phyloP scores from a whole-genome alignment of 192 early-diverging fungal species.

The Coemansia sp. region DNA sequence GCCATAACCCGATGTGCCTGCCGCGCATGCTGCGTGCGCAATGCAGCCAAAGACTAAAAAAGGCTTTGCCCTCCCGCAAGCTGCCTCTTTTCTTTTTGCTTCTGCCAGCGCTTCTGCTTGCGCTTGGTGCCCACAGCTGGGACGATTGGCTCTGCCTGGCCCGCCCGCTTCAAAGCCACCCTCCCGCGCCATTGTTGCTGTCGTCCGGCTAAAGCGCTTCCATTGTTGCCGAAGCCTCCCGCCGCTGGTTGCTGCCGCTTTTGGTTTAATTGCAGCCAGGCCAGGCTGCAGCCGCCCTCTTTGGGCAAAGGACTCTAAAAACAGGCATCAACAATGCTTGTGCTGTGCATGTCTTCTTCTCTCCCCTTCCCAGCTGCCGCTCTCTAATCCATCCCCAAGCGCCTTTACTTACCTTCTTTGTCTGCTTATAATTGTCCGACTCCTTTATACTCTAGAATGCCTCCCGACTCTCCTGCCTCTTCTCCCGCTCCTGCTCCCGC shows the following conservation, averaged over 20 bases:
- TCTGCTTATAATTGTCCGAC: constrained; percentile 3
- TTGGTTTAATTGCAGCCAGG: constrained; percentile 22
- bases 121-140: not conserved
- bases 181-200: constrained; percentile 8
- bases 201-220: constrained; percentile 23
- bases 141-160: not conserved
- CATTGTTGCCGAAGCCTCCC: constrained; percentile 10
- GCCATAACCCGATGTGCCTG: constrained; percentile 43
- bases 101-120: not conserved
- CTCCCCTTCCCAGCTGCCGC: too few relatives aligned
- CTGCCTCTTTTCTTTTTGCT: not conserved
- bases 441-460: constrained; percentile 6
- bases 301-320: not conserved
- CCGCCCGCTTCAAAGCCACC: constrained; percentile 21
- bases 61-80: constrained; percentile 8
- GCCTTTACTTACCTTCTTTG: not conserved
- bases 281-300: not conserved
- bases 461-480: constrained; percentile 4
- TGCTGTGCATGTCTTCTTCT: not conserved
- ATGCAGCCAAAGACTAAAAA: constrained; percentile 33
- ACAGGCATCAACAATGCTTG: not conserved
- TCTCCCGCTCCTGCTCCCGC: not conserved
- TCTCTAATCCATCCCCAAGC: not conserved
- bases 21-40: constrained; percentile 17
- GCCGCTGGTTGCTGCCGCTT: constrained; percentile 2